These are phyloP conservation scores for Ophiostoma ulmi DNA, from an alignment of 2,329 filamentous ascomycete genomes.

Conservation along the genomic window DNA sequence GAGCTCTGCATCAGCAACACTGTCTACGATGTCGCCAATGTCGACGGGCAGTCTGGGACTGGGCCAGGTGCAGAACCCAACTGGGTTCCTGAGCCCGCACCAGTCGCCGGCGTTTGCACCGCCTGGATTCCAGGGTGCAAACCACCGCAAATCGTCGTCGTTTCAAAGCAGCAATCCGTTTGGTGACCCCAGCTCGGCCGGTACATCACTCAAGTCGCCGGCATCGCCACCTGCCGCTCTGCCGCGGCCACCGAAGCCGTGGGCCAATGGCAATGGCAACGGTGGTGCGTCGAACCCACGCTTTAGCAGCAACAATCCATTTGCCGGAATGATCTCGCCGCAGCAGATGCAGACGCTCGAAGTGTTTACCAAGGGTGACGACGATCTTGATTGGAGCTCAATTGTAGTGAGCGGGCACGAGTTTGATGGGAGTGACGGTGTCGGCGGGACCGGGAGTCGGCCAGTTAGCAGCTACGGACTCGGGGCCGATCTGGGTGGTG, in stretches of 20 bases:
- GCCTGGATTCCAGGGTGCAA: constrained; percentile 20
- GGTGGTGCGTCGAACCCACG: constrained; percentile 35
- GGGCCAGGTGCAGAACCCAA: constrained; percentile 24
- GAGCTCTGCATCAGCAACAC: constrained; percentile 28
- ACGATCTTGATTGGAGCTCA: constrained; percentile 56
- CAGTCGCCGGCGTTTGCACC: constrained; percentile 20
- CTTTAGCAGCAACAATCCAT: constrained; percentile 59
- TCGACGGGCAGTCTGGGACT: constrained; percentile 21
- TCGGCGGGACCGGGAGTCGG: constrained; percentile 35
- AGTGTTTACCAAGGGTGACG: constrained; percentile 56
- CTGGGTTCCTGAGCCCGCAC: constrained; percentile 32
- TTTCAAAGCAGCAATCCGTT: constrained; percentile 22
- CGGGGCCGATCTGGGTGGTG: constrained; percentile 49
- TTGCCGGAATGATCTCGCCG: constrained; percentile 39
- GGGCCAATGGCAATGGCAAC: constrained; percentile 21
- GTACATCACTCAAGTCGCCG: background rate
- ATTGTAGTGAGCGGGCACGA: constrained; percentile 41
- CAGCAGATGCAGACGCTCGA: constrained; percentile 43
- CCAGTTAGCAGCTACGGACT: constrained; percentile 55
- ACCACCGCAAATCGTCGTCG: background rate
- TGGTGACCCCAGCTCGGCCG: constrained; percentile 7
- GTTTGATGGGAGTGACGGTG: constrained; percentile 26
- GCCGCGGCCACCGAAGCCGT: constrained; percentile 28
- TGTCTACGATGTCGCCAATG: constrained; percentile 29
- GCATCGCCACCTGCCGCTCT: constrained; percentile 17